Evolutionary conservation across 768 basidiomycete species (phyloP), one percentile per base, ranked within the genome.

Genomic region (Tubosaeta sp.): DNA sequence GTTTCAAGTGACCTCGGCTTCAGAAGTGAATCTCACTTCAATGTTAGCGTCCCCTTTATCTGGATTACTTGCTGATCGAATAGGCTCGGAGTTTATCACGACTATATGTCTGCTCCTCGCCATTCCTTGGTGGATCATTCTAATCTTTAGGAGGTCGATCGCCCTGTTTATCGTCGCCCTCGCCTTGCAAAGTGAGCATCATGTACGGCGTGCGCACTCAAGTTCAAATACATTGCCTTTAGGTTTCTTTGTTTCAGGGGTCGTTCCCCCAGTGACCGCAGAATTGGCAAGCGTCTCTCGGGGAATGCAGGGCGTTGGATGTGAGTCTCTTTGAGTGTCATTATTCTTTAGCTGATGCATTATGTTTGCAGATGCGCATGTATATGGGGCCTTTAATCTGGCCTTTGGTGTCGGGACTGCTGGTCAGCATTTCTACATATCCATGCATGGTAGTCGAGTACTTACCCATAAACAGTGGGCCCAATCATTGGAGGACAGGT

Each of bases 371-470:
- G 87, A 84, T 65, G 87, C 78, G 1, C 86, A 89, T 59, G 75
- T 86, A 3, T 90, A 87, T 58, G 87, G 81, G 4, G 82, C 81
- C 1, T 87, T 87, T 62, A 90, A 88, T 67, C 60, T 89, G 11
- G 80, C 80, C 3, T 87, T 82, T 53, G 86, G 83, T 2, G 62
- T 85, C 50, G 87, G 85, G 27, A 76, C 82, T 30, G 69, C 79
- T 41, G 60, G 86, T 86, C 56, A 64, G 78, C 69, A 16, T 18
- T 36, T 48, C 29, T 24, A 40, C 10, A 16, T 24, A 14, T 9
- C 14, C 32, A 13, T 43, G 31, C 45, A 24, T 22, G 16, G 34
- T 34, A 44, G 21, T 25, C 35, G 38, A 40, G 16, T 36, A 18
- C 39, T 56, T 32, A 60, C 34, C 40, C 40, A n/a, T 42, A 22